A percentile compares a stretch with the other conserved stretches of the same genome.
These are phyloP conservation scores for Plenodomus biglobosus DNA, from an alignment of 2,329 filamentous ascomycete genomes.

Conservation along the genomic window DNA sequence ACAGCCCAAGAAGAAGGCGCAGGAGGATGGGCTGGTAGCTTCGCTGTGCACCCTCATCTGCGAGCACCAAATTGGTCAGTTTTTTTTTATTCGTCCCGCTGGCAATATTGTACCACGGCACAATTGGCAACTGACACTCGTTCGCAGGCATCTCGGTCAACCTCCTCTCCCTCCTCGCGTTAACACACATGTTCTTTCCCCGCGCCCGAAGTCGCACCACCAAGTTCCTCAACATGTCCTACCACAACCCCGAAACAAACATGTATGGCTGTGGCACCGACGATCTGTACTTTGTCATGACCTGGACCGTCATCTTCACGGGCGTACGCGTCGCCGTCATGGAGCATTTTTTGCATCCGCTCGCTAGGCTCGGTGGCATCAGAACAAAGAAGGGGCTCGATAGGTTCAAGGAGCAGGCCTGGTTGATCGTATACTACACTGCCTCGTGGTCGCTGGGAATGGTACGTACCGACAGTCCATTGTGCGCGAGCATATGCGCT, in stretches of 20 bases:
- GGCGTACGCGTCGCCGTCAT: slow-evolving; percentile 80
- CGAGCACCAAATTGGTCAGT: slow-evolving; percentile 77
- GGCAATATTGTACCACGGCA: too few relatives aligned
- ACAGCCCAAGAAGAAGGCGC: slow-evolving; percentile 52
- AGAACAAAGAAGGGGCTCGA: slow-evolving; percentile 73
- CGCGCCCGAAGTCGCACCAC: slow-evolving; percentile 75
- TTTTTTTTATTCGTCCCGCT: too few relatives aligned
- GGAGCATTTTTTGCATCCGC: slow-evolving; percentile 81
- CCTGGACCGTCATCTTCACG: slow-evolving; percentile 82
- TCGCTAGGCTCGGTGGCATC: slow-evolving; percentile 73
- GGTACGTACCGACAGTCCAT: slow-evolving; percentile 52
- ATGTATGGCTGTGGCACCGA: slow-evolving; percentile 76
- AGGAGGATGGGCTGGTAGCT: slow-evolving; percentile 63
- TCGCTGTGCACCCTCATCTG: slow-evolving; percentile 69
- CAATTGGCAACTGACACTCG: too few relatives aligned
- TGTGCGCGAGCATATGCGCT: slow-evolving; percentile 4
- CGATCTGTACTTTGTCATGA: slow-evolving; percentile 74
- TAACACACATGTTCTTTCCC: slow-evolving; percentile 81
- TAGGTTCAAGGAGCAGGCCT: slow-evolving; percentile 91
- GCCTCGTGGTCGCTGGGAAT: slow-evolving; percentile 82
- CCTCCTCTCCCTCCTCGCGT: slow-evolving; percentile 76
- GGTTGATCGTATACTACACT: slow-evolving; percentile 81
- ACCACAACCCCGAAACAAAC: slow-evolving; percentile 69
- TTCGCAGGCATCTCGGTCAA: slow-evolving; percentile 77
- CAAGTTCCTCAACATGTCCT: slow-evolving; percentile 86